A percentile compares a stretch with the other conserved stretches of the same genome.
These are phyloP conservation scores for Carex kokanica DNA, from an alignment of 176 grass and related monocot genomes.

Conservation along the genomic window DNA sequence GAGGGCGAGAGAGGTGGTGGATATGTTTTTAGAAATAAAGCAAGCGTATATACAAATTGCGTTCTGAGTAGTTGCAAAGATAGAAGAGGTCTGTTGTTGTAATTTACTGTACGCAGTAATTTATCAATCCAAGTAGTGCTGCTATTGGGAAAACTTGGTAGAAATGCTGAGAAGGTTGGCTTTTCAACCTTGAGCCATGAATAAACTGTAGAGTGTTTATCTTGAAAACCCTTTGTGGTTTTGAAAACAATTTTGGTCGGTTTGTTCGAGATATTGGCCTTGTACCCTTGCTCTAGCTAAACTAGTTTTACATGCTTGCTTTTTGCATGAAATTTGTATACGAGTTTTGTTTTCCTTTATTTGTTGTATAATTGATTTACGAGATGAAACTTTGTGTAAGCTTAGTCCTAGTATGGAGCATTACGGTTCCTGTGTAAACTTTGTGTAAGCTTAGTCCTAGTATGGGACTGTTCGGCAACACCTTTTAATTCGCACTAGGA, in stretches of 20 bases:
- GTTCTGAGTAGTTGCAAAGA: constrained; percentile 17
- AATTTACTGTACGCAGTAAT: background rate
- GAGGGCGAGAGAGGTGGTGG: background rate
- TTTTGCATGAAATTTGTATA: constrained; percentile 18
- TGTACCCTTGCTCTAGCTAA: background rate
- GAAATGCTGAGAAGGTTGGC: background rate
- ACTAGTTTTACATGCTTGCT: background rate
- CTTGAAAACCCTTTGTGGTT: constrained; percentile 4
- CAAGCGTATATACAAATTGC: constrained; percentile 14
- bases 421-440: background rate
- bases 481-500: too few relatives aligned
- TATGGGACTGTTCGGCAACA: too few relatives aligned
- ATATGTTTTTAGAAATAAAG: constrained; percentile 29
- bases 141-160: constrained; percentile 10
- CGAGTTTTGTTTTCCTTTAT: background rate
- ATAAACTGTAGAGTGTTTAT: constrained; percentile 17
- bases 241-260: constrained; percentile 16
- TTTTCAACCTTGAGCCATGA: constrained; percentile 1
- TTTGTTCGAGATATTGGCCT: background rate
- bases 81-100: constrained; percentile 11
- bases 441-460: too few relatives aligned
- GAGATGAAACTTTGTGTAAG: background rate
- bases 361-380: constrained; percentile 14
- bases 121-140: background rate
- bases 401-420: background rate